These are phyloP conservation scores for Boletus sensibilis DNA, from an alignment of 768 basidiomycete species.

Conservation along the genomic window DNA sequence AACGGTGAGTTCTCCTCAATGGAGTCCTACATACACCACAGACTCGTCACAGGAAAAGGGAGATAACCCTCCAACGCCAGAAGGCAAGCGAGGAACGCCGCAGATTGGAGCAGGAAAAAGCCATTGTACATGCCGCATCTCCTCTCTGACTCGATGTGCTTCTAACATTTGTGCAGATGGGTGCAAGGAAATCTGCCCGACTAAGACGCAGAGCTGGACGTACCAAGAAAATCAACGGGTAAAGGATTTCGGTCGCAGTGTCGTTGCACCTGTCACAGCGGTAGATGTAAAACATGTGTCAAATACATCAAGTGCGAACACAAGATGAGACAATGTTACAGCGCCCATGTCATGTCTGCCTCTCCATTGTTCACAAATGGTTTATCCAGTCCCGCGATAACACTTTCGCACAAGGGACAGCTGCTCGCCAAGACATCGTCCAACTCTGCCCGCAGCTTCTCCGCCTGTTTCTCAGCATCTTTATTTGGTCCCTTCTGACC, in stretches of 20 bases:
- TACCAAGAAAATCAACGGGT: slow-evolving; percentile 80
- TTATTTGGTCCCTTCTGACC: slow-evolving; percentile 44
- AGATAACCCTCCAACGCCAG: slow-evolving; percentile 69
- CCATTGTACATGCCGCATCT: slow-evolving; percentile 16
- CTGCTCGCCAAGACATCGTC: slow-evolving; percentile 86
- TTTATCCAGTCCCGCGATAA: slow-evolving; percentile 81
- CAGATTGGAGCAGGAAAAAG: slow-evolving; percentile 45
- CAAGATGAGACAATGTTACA: slow-evolving; percentile 37
- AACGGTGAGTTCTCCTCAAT: slow-evolving; percentile 42
- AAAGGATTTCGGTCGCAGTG: slow-evolving; percentile 20
- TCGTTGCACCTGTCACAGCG: not conserved
- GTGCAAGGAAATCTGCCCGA: slow-evolving; percentile 73
- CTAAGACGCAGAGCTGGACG: slow-evolving; percentile 71
- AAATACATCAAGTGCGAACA: not conserved
- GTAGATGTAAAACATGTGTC: slow-evolving; percentile 11
- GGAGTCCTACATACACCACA: not conserved
- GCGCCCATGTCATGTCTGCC: slow-evolving; percentile 71
- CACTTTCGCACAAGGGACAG: slow-evolving; percentile 92
- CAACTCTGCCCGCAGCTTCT: slow-evolving; percentile 77
- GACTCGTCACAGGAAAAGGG: slow-evolving; percentile 49
- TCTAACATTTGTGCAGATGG: slow-evolving; percentile 54
- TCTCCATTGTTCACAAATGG: slow-evolving; percentile 83
- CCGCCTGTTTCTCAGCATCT: slow-evolving; percentile 60
- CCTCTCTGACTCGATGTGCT: not conserved
- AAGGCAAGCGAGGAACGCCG: slow-evolving; percentile 70